These are phyloP conservation scores for Fraxinus baroniana DNA, from an alignment of 305 asterid species.

Conservation along the genomic window DNA sequence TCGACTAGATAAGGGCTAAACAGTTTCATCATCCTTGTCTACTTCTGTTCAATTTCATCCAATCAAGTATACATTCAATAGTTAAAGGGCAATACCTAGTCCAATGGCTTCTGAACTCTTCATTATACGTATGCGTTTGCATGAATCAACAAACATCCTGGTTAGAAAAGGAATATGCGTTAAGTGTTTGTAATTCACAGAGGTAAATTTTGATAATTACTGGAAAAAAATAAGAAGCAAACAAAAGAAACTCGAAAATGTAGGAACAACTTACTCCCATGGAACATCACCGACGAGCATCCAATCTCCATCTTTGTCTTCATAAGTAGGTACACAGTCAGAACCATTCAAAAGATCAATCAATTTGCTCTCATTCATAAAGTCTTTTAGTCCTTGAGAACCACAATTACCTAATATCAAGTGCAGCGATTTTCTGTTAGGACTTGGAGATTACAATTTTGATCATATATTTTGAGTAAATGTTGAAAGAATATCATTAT, in stretches of 20 bases:
- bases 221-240: neutral
- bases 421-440: neutral
- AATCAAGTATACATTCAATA: neutral
- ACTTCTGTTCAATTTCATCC: neutral
- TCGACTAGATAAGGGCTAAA: neutral
- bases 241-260: neutral
- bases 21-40: neutral
- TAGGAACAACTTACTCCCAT: neutral
- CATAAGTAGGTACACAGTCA: slow-evolving; percentile 33
- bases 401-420: slow-evolving; percentile 30
- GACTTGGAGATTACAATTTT: neutral
- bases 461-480: neutral
- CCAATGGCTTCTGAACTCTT: slow-evolving; percentile 40
- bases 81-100: slow-evolving; percentile 22
- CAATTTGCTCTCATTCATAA: slow-evolving; percentile 36
- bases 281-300: slow-evolving; percentile 34
- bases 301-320: slow-evolving; percentile 40
- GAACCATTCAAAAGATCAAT: slow-evolving; percentile 39
- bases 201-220: neutral
- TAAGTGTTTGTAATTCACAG: neutral
- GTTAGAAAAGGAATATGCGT: neutral
- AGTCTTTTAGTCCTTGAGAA: slow-evolving; percentile 31
- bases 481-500: neutral
- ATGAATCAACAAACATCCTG: slow-evolving; percentile 38
- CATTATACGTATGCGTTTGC: slow-evolving; percentile 37